These are phyloP conservation scores for Blastobotrys arbuscula DNA, from an alignment of 1,139 yeast genomes.

Conservation along the genomic window DNA sequence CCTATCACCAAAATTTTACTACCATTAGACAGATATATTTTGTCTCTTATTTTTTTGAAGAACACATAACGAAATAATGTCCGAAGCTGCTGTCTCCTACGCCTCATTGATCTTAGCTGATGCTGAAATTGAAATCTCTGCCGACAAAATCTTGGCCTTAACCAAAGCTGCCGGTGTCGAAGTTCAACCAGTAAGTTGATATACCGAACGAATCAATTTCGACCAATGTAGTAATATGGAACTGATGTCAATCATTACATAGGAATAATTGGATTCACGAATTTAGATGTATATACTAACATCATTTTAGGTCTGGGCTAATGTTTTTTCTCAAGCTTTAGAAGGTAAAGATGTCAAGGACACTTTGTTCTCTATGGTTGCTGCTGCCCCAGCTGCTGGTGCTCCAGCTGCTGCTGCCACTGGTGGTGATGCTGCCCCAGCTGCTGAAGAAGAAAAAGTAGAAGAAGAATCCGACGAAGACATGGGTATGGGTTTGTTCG, in stretches of 20 bases:
- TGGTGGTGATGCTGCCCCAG: conserved; percentile 63
- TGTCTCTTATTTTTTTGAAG: background rate
- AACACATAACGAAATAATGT: conserved; percentile 13
- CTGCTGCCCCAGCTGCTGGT: conserved; percentile 57
- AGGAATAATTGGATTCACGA: background rate
- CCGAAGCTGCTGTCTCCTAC: conserved; percentile 39
- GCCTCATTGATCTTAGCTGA: conserved; percentile 98
- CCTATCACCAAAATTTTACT: background rate
- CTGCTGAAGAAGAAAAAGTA: conserved; percentile 34
- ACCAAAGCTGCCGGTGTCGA: conserved; percentile 87
- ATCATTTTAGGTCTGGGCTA: conserved; percentile 79
- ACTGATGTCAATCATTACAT: background rate
- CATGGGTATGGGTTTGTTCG: conserved; percentile 39
- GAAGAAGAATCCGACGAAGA: conserved; percentile 34
- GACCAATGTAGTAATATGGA: background rate
- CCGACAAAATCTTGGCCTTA: conserved; percentile 84
- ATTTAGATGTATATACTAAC: conserved; percentile 10
- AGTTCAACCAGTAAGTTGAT: conserved; percentile 57
- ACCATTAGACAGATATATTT: background rate
- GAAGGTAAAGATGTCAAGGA: conserved; percentile 96
- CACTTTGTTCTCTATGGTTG: conserved; percentile 69
- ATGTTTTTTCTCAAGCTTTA: conserved; percentile 91
- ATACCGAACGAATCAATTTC: background rate
- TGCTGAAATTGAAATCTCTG: conserved; percentile 89
- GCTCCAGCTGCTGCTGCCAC: conserved; percentile 55